A percentile compares a stretch with the other conserved stretches of the same genome.
Evolutionary conservation across 495 filamentous ascomycete species (phyloP).

Genomic region (Trichoderma parareesei): DNA sequence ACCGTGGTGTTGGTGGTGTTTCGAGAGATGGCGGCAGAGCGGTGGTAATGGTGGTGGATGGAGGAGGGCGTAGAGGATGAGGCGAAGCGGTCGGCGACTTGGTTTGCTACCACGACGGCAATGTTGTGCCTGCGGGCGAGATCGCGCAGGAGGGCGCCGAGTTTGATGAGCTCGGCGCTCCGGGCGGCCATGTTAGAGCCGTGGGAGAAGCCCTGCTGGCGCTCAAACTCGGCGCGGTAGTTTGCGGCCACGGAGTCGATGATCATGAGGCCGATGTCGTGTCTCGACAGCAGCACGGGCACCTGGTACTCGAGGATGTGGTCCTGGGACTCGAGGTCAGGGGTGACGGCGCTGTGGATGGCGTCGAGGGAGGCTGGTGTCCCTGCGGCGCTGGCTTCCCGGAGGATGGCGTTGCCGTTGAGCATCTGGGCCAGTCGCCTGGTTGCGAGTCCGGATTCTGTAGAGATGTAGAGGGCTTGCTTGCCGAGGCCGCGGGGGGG

Average conservation of each 20-base stretch:
- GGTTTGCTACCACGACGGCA: slow-evolving; percentile 87
- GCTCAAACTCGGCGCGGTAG: slow-evolving; percentile 81
- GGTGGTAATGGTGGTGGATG: no score
- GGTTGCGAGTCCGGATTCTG: slow-evolving; percentile 77
- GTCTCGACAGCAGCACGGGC: slow-evolving; percentile 68
- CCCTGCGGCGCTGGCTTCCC: slow-evolving; percentile 32
- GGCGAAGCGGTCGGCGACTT: slow-evolving; percentile 83
- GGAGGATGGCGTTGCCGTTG: slow-evolving; percentile 45
- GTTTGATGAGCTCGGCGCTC: slow-evolving; percentile 58
- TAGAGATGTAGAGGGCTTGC: slow-evolving; percentile 86
- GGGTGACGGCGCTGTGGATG: slow-evolving; percentile 73
- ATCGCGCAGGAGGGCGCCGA: slow-evolving; percentile 69
- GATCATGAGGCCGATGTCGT: slow-evolving; percentile 70
- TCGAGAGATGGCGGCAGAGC: no score
- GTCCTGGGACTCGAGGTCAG: slow-evolving; percentile 89
- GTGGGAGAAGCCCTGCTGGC: slow-evolving; percentile 21
- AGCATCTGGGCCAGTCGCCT: slow-evolving; percentile 72
- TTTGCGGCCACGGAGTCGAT: slow-evolving; percentile 91
- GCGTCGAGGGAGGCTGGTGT: slow-evolving; percentile 56
- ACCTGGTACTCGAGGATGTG: slow-evolving; percentile 90
- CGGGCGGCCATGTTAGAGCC: slow-evolving; percentile 50
- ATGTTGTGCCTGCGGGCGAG: slow-evolving; percentile 64
- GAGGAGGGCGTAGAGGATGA: slow-evolving; percentile 13
- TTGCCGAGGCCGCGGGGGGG: slow-evolving; percentile 59
- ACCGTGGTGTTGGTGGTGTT: background rate